A percentile compares a stretch with the other conserved stretches of the same genome.
phyloP scores from a whole-genome alignment of 73 alveolate species.

The Uronychia setigera region DNA sequence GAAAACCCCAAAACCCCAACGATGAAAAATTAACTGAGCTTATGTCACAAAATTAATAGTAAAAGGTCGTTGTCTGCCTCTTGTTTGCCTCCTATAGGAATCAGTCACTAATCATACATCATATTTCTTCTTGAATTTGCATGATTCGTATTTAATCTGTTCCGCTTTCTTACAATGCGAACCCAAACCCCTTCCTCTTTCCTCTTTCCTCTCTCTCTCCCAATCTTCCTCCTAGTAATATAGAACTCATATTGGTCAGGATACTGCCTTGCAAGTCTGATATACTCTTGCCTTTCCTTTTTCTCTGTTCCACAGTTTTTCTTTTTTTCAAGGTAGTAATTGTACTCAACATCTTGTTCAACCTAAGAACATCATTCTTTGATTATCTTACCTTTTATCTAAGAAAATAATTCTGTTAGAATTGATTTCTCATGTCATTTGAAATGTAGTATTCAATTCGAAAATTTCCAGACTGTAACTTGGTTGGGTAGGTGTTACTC shows the following conservation, averaged over 20 bases:
- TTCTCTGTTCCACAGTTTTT: not conserved
- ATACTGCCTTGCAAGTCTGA: not conserved
- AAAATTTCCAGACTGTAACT: not conserved
- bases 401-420: not conserved
- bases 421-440: not conserved
- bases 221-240: not conserved
- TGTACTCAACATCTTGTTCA: not conserved
- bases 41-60: not conserved
- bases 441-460: not conserved
- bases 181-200: too few relatives aligned
- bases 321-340: not conserved
- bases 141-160: not conserved
- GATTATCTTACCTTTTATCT: not conserved
- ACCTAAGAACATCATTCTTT: not conserved
- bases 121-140: not conserved
- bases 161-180: not conserved
- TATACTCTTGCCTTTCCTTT: not conserved
- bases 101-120: not conserved
- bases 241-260: not conserved
- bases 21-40: not conserved
- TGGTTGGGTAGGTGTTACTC: not conserved
- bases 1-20: slow-evolving; percentile 19
- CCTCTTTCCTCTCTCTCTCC: too few relatives aligned
- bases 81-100: not conserved
- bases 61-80: not conserved